Percentiles rank a stretch among this genome's conserved stretches.
phyloP scores from a whole-genome alignment of 2,329 filamentous ascomycete species.

The Colletotrichum tabaci region DNA sequence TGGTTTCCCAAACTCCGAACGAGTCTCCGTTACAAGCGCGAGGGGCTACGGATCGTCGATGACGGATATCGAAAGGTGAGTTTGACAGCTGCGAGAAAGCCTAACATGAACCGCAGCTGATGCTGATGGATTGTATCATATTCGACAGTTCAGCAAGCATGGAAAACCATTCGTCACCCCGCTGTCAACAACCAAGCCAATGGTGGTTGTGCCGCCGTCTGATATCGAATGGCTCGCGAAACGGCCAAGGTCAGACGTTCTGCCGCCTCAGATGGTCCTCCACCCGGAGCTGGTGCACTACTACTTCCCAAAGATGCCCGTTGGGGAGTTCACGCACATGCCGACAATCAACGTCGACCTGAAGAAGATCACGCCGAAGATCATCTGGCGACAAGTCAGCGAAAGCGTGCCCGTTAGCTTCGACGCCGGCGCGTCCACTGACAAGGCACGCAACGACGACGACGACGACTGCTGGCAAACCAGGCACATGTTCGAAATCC shows the following conservation, averaged over 20 bases:
- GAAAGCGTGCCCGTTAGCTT: background rate
- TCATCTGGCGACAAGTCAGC: background rate
- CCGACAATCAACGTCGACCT: background rate
- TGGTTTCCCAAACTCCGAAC: background rate
- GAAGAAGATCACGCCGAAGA: background rate
- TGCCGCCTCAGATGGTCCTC: background rate
- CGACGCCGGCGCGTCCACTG: background rate
- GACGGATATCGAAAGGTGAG: background rate
- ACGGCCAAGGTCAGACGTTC: background rate
- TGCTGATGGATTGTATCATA: background rate
- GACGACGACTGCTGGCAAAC: background rate
- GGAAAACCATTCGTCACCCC: background rate
- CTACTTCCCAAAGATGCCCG: background rate
- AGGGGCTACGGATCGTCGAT: background rate
- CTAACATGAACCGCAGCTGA: background rate
- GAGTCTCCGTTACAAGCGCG: background rate
- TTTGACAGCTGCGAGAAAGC: background rate
- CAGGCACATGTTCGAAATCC: background rate
- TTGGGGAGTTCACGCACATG: background rate
- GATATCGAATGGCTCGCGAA: background rate
- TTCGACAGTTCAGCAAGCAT: background rate
- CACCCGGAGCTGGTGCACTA: background rate
- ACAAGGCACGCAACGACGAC: background rate
- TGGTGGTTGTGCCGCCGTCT: background rate
- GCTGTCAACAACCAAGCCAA: background rate